Evolutionary conservation across 305 asterid species (phyloP).

Genomic region (Fraxinus baroniana): DNA sequence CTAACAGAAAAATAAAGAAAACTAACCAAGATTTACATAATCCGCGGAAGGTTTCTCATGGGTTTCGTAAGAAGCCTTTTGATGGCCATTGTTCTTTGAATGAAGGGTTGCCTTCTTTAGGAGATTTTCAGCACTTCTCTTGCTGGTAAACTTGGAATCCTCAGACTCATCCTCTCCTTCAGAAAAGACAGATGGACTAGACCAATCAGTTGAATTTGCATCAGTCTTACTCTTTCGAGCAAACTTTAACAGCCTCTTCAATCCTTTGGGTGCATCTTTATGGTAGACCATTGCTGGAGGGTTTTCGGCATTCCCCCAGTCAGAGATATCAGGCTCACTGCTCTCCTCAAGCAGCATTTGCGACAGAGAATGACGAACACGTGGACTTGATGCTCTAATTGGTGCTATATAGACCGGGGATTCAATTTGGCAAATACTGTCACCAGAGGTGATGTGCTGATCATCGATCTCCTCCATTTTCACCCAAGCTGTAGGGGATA

Average conservation of each 20-base stretch:
- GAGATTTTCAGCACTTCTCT: constrained; percentile 62
- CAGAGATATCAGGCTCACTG: constrained; percentile 71
- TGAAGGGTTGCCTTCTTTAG: constrained; percentile 76
- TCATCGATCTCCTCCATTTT: constrained; percentile 74
- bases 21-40: constrained; percentile 45
- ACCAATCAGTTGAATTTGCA: constrained; percentile 65
- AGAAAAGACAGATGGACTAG: constrained; percentile 75
- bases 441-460: constrained; percentile 37
- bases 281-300: constrained; percentile 75
- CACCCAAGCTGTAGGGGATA: constrained; percentile 88
- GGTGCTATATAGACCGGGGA: constrained; percentile 45
- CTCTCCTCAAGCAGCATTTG: constrained; percentile 97
- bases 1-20: constrained; percentile 4
- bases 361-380: constrained; percentile 90
- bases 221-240: constrained; percentile 90
- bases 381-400: constrained; percentile 57
- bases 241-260: constrained; percentile 86
- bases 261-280: constrained; percentile 86
- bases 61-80: too few species aligned
- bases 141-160: constrained; percentile 53
- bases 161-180: constrained; percentile 95
- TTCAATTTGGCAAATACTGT: constrained; percentile 35
- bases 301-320: constrained; percentile 97
- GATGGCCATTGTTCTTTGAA: constrained; percentile 55
- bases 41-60: constrained; percentile 34